Conservation (phyloP, 202 grass and related monocot species). For the Saccharum hybrid region DNA sequence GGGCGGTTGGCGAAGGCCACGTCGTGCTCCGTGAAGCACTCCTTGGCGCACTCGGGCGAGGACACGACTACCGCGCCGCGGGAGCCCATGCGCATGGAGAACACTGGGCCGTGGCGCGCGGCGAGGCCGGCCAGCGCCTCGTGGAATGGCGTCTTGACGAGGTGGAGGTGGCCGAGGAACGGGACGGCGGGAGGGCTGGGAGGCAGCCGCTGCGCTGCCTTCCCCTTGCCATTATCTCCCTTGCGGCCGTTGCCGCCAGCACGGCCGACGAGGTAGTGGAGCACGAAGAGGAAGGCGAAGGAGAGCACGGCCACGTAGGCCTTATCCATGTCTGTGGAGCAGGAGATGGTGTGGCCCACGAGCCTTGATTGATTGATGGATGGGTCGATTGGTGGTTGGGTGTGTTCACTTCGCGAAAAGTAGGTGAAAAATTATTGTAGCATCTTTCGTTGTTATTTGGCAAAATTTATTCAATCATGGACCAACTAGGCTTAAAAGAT, state of each 20-base stretch:
- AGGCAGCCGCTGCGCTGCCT: background rate
- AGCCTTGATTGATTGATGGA: background rate
- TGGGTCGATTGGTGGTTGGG: no score
- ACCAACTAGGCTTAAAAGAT: no score
- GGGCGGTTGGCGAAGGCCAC: conserved; percentile 53
- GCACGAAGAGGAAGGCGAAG: conserved; percentile 23
- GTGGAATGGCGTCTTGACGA: no score
- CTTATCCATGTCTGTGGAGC: conserved; percentile 32
- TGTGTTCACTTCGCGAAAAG: no score
- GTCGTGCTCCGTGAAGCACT: conserved; percentile 38
- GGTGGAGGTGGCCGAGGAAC: no score
- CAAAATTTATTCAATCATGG: no score
- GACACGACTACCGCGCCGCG: conserved; percentile 46
- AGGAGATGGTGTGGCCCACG: background rate
- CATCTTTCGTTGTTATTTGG: no score
- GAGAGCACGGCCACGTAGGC: conserved; percentile 21
- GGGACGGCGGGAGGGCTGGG: conserved; percentile 44
- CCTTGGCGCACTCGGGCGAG: conserved; percentile 38
- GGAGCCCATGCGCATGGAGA: conserved; percentile 29
- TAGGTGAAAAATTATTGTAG: no score
- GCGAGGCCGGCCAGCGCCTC: no score
- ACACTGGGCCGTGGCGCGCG: no score
- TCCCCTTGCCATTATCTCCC: background rate
- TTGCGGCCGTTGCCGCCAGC: background rate
- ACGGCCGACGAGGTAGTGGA: conserved; percentile 7